A percentile compares a stretch with the other conserved stretches of the same genome.
phyloP scores from a whole-genome alignment of 2,329 filamentous ascomycete species.

The Beauveria pseudobassiana region DNA sequence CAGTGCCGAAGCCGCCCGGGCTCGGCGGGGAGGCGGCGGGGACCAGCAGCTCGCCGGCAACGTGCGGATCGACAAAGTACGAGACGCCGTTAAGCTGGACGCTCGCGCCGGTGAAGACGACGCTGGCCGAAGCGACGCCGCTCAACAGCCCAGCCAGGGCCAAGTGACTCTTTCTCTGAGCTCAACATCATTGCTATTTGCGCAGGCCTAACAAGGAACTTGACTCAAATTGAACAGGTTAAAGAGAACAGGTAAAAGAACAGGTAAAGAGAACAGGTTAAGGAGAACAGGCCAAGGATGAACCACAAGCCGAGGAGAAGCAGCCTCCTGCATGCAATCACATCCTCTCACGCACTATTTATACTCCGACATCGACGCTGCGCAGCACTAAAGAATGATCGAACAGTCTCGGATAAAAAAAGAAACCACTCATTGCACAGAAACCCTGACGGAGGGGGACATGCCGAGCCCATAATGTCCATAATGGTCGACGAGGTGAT shows the following conservation, averaged over 20 bases:
- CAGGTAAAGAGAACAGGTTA: too few relatives aligned
- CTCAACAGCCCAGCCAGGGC: neutral
- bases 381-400: too few relatives aligned
- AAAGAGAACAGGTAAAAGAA: too few relatives aligned
- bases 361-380: too few relatives aligned
- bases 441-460: neutral
- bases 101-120: slow-evolving; percentile 2
- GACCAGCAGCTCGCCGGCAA: neutral
- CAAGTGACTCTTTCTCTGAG: neutral
- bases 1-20: slow-evolving; percentile 21
- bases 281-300: too few relatives aligned
- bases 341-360: too few relatives aligned
- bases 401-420: neutral
- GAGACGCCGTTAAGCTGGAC: neutral
- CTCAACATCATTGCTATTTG: neutral
- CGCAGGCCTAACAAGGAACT: too few relatives aligned
- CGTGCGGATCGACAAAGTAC: slow-evolving; percentile 9
- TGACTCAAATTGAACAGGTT: too few relatives aligned
- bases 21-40: neutral
- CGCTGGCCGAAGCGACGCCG: neutral
- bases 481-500: neutral
- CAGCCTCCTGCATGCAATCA: too few relatives aligned
- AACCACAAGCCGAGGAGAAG: too few relatives aligned
- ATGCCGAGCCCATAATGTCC: neutral
- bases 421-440: neutral